phyloP scores from a whole-genome alignment of 495 filamentous ascomycete species.

The Aspergillus steynii region DNA sequence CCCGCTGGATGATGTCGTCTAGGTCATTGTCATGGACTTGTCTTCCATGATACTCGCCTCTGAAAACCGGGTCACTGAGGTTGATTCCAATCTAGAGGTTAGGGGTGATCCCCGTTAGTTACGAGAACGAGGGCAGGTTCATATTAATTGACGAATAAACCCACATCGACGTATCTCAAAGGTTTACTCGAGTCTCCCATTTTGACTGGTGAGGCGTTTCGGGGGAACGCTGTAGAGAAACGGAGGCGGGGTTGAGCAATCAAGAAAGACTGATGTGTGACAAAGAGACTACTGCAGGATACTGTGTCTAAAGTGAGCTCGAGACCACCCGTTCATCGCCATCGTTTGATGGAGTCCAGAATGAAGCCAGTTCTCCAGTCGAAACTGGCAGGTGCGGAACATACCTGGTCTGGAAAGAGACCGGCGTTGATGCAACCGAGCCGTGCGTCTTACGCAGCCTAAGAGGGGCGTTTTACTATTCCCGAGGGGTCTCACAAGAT shows the following conservation, averaged over 20 bases:
- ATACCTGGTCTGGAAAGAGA: constrained; percentile 16
- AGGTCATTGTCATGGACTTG: constrained; percentile 79
- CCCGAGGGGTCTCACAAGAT: constrained; percentile 18
- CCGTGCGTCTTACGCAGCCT: constrained; percentile 6
- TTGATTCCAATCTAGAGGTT: constrained; percentile 79
- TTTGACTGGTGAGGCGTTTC: constrained; percentile 8
- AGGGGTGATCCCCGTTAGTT: constrained; percentile 15
- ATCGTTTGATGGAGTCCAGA: no score
- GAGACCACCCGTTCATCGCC: not conserved
- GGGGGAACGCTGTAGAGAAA: constrained; percentile 12
- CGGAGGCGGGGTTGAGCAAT: not conserved
- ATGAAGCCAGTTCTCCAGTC: no score
- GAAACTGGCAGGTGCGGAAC: constrained; percentile 5
- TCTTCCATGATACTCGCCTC: constrained; percentile 80
- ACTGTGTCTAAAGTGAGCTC: constrained; percentile 14
- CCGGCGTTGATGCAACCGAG: constrained; percentile 1
- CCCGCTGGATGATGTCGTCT: constrained; percentile 71
- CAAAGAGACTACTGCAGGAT: constrained; percentile 11
- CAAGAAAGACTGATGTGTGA: constrained; percentile 6
- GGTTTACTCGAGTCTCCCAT: constrained; percentile 38
- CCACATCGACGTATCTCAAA: constrained; percentile 48
- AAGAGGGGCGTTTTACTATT: constrained; percentile 20
- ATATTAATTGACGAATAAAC: constrained; percentile 11
- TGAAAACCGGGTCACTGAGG: constrained; percentile 83
- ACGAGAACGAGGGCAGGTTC: not conserved